A percentile compares a stretch with the other conserved stretches of the same genome.
phyloP scores from a whole-genome alignment of 805 yeast genomes.

The Danielia reshetovae region DNA sequence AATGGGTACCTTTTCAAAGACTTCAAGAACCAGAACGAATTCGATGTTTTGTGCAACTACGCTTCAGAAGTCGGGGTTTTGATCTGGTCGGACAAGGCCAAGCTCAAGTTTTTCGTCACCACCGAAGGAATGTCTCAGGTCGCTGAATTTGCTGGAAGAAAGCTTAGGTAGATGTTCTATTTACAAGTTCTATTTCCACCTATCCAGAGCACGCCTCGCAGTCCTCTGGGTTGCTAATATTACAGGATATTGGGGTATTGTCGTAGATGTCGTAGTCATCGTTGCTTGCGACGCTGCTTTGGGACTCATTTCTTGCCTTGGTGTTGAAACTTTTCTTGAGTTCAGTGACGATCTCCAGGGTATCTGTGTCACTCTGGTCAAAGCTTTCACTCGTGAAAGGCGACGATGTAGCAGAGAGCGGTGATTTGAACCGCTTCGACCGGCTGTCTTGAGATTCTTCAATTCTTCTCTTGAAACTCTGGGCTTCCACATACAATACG shows the following conservation, averaged over 20 bases:
- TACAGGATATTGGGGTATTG: conserved; percentile 31
- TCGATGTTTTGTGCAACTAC: conserved; percentile 63
- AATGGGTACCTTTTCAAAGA: conserved; percentile 88
- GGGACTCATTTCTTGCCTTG: not conserved
- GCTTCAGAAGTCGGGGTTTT: conserved; percentile 91
- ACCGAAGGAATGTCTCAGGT: conserved; percentile 83
- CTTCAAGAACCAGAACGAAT: conserved; percentile 74
- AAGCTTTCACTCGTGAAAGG: not conserved
- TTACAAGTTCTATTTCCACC: conserved; percentile 3
- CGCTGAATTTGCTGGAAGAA: conserved; percentile 83
- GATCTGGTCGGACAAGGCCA: conserved; percentile 74
- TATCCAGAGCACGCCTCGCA: conserved; percentile 25
- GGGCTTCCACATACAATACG: not conserved
- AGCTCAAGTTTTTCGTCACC: conserved; percentile 78
- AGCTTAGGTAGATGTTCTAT: conserved; percentile 16
- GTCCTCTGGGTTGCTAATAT: conserved; percentile 18
- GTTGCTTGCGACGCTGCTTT: too few species aligned
- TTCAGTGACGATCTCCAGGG: not conserved
- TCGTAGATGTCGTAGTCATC: conserved; percentile 29
- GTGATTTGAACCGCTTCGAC: not conserved
- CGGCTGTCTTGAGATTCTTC: not conserved
- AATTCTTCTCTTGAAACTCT: not conserved
- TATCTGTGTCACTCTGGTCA: not conserved
- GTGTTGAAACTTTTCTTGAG: not conserved
- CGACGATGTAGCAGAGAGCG: not conserved